A percentile compares a stretch with the other conserved stretches of the same genome.
Conservation (phyloP, 805 yeast genomes). For the Metschnikowia arizonensis region DNA sequence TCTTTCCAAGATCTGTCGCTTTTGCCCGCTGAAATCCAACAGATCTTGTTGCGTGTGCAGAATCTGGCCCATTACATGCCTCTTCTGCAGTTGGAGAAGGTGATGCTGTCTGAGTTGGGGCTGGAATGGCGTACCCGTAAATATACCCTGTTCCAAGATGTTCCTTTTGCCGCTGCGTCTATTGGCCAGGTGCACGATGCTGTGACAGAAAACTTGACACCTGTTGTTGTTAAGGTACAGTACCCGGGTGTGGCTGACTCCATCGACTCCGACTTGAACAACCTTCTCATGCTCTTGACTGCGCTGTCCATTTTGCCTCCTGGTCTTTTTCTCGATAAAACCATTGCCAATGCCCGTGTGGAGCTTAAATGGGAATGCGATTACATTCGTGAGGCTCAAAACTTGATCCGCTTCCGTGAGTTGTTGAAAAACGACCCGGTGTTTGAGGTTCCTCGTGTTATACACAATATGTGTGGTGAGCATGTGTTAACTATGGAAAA, state of each 20-base stretch:
- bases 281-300: constrained; percentile 71
- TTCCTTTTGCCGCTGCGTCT: constrained; percentile 95
- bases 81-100: constrained; percentile 75
- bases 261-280: constrained; percentile 91
- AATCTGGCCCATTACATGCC: constrained; percentile 98
- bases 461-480: constrained; percentile 70
- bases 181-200: constrained; percentile 96
- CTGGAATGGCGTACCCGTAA: constrained; percentile 64
- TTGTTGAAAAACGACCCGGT: constrained; percentile 51
- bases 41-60: constrained; percentile 78
- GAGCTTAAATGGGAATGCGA: constrained; percentile 98
- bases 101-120: constrained; percentile 72
- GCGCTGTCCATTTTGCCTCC: constrained; percentile 86
- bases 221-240: constrained; percentile 92
- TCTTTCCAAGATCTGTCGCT: constrained; percentile 89
- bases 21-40: constrained; percentile 79
- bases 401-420: constrained; percentile 62
- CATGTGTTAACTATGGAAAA: constrained; percentile 86
- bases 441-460: constrained; percentile 79
- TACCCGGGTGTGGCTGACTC: constrained; percentile 95
- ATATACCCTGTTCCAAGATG: constrained; percentile 73
- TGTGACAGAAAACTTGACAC: constrained; percentile 56
- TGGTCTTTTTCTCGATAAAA: constrained; percentile 86
- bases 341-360: constrained; percentile 86
- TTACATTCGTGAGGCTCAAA: constrained; percentile 82